Percentiles rank a stretch among this genome's conserved stretches.
These are phyloP conservation scores for Kitagawia praeruptora DNA, from an alignment of 129 eudicot genomes.

Conservation along the genomic window DNA sequence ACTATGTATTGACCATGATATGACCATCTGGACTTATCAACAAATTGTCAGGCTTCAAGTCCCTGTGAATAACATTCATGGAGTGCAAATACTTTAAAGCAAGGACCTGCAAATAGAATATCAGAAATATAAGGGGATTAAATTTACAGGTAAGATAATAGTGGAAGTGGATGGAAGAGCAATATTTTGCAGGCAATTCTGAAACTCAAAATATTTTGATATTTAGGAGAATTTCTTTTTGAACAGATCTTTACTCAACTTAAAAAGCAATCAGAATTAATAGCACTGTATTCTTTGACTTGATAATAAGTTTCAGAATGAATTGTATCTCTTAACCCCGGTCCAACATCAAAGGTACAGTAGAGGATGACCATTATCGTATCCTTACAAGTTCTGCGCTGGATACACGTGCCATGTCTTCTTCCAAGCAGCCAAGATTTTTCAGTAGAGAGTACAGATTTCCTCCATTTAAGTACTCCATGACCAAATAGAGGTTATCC, in stretches of 20 bases:
- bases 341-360: not conserved
- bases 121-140: conserved; percentile 4
- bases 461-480: conserved; percentile 98
- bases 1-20: conserved; percentile 75
- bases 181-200: not conserved
- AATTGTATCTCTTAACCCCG: not conserved
- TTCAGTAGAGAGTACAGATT: conserved; percentile 85
- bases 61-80: conserved; percentile 88
- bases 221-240: not conserved
- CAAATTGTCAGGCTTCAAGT: conserved; percentile 93
- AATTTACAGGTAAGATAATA: not conserved
- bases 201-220: not conserved
- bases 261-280: not conserved
- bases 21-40: conserved; percentile 92
- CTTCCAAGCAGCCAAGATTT: conserved; percentile 95
- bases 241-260: not conserved
- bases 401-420: conserved; percentile 89
- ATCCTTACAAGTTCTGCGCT: conserved; percentile 87
- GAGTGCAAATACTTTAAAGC: conserved; percentile 95
- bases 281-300: not conserved
- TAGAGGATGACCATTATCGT: not conserved
- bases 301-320: not conserved
- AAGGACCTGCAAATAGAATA: conserved; percentile 62
- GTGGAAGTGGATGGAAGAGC: not conserved
- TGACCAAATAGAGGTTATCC: conserved; percentile 92